Percentiles rank a stretch among this genome's conserved stretches.
Evolutionary conservation across 176 grass and related monocot species (phyloP).

Genomic region (Musa troglodytarum): DNA sequence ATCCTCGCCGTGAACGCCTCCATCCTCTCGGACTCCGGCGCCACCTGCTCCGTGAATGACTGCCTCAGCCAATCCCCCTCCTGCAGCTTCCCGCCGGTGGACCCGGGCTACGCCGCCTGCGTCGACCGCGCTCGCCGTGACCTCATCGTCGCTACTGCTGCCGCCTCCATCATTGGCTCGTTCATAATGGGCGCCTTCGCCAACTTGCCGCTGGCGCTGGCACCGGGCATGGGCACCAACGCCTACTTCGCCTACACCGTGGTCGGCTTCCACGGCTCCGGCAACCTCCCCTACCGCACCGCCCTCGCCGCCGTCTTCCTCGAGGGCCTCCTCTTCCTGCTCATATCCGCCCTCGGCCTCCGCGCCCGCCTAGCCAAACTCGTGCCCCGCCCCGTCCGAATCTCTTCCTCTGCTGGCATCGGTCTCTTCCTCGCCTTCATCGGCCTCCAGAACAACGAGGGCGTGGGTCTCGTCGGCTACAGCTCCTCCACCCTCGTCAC

Average conservation of each 20-base stretch:
- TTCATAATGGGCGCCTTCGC: conserved; percentile 15
- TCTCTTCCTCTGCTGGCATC: conserved; percentile 14
- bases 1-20: conserved; percentile 11
- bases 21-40: conserved; percentile 6
- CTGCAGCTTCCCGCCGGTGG: conserved; percentile 5
- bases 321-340: conserved; percentile 4
- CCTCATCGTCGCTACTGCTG: conserved; percentile 12
- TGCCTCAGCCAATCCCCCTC: not conserved
- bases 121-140: conserved; percentile 6
- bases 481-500: conserved; percentile 14
- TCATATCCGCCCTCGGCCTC: conserved; percentile 11
- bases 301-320: conserved; percentile 16
- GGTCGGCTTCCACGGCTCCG: conserved; percentile 16
- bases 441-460: conserved; percentile 11
- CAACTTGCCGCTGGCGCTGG: conserved; percentile 6
- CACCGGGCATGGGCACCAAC: conserved; percentile 13
- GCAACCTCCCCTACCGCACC: conserved; percentile 5
- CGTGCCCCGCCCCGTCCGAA: not conserved
- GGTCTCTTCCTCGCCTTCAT: conserved; percentile 17
- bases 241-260: conserved; percentile 16
- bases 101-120: conserved; percentile 6
- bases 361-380: conserved; percentile 13
- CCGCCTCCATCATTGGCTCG: conserved; percentile 6
- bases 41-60: not conserved
- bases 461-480: conserved; percentile 15